phyloP scores from a whole-genome alignment of 2,329 filamentous ascomycete genomes.

The Fusarium poae region DNA sequence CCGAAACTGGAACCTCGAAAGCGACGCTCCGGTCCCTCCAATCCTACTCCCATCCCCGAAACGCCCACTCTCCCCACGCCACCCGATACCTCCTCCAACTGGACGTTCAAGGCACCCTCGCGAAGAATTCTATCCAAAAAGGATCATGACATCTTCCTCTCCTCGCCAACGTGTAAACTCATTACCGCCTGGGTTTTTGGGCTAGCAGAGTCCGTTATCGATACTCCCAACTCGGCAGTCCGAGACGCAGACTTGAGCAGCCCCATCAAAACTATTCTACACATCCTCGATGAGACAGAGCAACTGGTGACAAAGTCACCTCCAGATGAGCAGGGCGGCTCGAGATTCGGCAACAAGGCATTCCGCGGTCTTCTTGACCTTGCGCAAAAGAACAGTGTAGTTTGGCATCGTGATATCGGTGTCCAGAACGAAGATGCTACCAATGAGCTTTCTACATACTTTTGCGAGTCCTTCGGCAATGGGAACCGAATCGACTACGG shows the following conservation, averaged over 20 bases:
- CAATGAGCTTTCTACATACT: constrained; percentile 81
- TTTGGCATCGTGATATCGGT: constrained; percentile 75
- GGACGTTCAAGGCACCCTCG: constrained; percentile 75
- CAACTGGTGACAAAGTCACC: constrained; percentile 76
- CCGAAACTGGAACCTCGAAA: constrained; percentile 77
- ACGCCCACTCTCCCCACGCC: constrained; percentile 81
- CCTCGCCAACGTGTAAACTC: constrained; percentile 80
- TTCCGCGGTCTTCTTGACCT: constrained; percentile 86
- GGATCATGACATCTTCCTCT: constrained; percentile 85
- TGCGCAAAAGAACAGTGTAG: constrained; percentile 65
- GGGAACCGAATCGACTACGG: constrained; percentile 92
- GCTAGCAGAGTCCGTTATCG: constrained; percentile 83
- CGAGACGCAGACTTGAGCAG: constrained; percentile 69
- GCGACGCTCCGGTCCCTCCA: constrained; percentile 64
- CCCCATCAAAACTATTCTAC: constrained; percentile 72
- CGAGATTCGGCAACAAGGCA: constrained; percentile 92
- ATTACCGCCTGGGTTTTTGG: constrained; percentile 88
- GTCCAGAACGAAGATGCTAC: constrained; percentile 66
- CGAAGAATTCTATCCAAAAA: constrained; percentile 83
- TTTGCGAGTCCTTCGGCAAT: constrained; percentile 88
- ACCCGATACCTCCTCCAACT: constrained; percentile 69
- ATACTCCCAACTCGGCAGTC: constrained; percentile 74
- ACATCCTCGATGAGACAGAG: constrained; percentile 78
- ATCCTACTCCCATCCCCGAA: constrained; percentile 74
- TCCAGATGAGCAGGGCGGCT: constrained; percentile 86